Evolutionary conservation across 257 asterid genomes (phyloP).

Genomic region (Solanum sparsipilum): DNA sequence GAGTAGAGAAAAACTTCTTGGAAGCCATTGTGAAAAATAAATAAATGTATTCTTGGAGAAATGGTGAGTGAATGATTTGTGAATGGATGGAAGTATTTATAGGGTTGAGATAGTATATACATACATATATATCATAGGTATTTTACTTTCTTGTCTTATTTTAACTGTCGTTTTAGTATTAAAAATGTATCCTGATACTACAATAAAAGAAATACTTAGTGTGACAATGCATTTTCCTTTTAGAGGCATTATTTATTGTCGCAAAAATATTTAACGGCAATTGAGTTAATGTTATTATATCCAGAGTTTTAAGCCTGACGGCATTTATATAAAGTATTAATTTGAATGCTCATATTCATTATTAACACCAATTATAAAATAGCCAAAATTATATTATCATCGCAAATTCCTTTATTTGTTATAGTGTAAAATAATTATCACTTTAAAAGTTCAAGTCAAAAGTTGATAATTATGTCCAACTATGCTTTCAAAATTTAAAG

Average conservation of each 20-base stretch:
- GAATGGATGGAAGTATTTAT: not conserved
- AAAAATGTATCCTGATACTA: too few relatives aligned
- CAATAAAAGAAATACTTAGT: too few relatives aligned
- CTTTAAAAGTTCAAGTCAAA: not conserved
- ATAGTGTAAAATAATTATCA: not conserved
- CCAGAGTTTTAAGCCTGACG: fast-evolving
- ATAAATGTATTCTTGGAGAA: not conserved
- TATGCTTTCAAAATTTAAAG: not conserved
- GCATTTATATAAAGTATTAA: too few relatives aligned
- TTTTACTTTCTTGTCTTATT: not conserved
- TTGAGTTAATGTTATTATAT: too few relatives aligned
- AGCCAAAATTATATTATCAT: too few relatives aligned
- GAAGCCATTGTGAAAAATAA: not conserved
- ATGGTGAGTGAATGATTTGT: not conserved
- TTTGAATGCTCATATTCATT: too few relatives aligned
- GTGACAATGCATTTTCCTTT: too few relatives aligned
- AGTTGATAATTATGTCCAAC: not conserved
- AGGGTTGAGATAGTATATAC: not conserved
- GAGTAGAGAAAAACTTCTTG: not conserved
- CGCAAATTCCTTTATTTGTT: too few relatives aligned
- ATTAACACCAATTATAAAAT: too few relatives aligned
- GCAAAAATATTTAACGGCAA: too few relatives aligned
- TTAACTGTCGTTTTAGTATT: not conserved
- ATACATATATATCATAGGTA: not conserved
- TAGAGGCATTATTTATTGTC: not conserved